Evolutionary conservation across 2,329 filamentous ascomycete genomes (phyloP), one percentile per base, ranked within the genome.

Genomic region (Epichloe elymi): DNA sequence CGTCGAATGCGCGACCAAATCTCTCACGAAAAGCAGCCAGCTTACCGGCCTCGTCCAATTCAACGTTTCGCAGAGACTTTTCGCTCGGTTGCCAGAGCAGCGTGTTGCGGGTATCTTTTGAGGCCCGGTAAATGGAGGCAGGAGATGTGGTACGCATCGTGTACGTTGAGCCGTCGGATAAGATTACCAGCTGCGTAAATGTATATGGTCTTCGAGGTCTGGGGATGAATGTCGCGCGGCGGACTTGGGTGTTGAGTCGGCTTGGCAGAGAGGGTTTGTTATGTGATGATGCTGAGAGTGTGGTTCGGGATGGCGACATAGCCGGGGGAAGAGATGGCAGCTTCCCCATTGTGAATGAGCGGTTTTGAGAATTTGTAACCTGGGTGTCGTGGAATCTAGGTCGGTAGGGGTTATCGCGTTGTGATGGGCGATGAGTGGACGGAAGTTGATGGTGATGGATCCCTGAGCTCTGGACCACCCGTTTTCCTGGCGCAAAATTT

Each of bases 151-250:
- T 90, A 64, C 86, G 86, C 62, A 83, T 76, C 46, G 85, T 82
- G 70, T 81, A 97, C 54, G 90, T 86, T 62, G 81, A 86, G 60
- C 93, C 93, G 73, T 98, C 93, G 40, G 85, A 88, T 57, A 97
- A 84, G 50, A 89, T 90, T 58, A 98, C 76, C 54, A 98, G 79
- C 71, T 98, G 93, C n/a, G 91, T 96, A 75, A 96, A 97, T 59
- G 85, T 88, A 76, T 96, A 97, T 41, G 93, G 91, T 5, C 90
- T 82, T 63, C 89, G 86, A n/a, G 89, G 89, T 15, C 93, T 88
- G 55, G 78, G 79, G 64, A 97, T 80, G 56, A 95, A 85, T 23
- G 86, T 89, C 49, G 93, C 93, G 65, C 88, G 81, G 54, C 89
- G 84, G 64, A 82, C 74, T 71, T 90, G 85, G 47, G 49, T 48